Base-by-base conservation (phyloP, 306 rosid genomes). In the Trifolium repens region DNA sequence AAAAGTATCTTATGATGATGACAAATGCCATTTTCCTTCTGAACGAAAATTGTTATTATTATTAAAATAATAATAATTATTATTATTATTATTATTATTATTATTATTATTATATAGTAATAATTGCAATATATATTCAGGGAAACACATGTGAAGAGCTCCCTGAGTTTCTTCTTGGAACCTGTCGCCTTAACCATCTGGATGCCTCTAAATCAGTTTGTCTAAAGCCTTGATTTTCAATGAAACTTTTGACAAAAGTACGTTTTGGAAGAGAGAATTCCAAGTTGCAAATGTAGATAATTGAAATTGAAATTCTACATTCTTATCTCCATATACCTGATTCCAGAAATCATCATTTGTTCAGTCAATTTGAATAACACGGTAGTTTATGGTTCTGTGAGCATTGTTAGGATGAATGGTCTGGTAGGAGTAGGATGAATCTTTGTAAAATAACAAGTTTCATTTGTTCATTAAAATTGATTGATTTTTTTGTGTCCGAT, bases 131-230 rank as follows among this genome's bases (percentile, higher is more conserved):
- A 53, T 52, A 44, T 82, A 26, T 80, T 54, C 89, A 94, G 99
- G 99, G 88, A 59, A 92, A 94, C 75, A 83, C 96, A 14, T 88
- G 82, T 42, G 97, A 89, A 83, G 99, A 94, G 87, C 96, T 94
- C 22, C 97, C 96, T 9, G 99, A 94, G 84, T 81, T 86, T 69
- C 92, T 94, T 68, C 88, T 94, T 65, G 99, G 97, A 66, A 88
- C 99, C 58, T 89, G 93, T 80, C 96, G 96, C 52, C 90, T 94
- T 61, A 94, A 88, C 82, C 93, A 92, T 81, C 87, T 94, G 30
- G 99, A 94, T 73, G 89, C 89, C 15, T 84, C 96, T 64, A 92
- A 91, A 83, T 75, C 97, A 6, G 84, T 87, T 67, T 27, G 78
- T 60, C 79, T 86, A 71, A 85, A 80, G 64, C 89, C 79, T 13